A percentile compares a stretch with the other conserved stretches of the same genome.
Conservation (phyloP, 257 asterid genomes). For the Handroanthus guayacan region DNA sequence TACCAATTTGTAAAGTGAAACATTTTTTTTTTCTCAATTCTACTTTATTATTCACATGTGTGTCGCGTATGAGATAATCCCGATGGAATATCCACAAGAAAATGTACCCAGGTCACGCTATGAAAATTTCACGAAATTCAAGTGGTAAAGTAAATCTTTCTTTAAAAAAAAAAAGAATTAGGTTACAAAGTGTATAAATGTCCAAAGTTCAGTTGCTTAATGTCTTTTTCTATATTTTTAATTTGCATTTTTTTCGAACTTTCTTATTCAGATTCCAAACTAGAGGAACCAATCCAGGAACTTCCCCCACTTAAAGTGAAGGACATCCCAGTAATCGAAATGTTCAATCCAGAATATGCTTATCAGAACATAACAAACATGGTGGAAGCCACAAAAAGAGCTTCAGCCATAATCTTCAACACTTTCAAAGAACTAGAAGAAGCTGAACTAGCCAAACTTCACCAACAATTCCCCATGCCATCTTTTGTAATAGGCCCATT, state of each 20-base stretch:
- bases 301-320: slow-evolving; percentile 46
- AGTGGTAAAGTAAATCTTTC: too few species aligned
- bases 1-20: too few species aligned
- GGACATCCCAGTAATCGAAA: slow-evolving; percentile 40
- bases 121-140: too few species aligned
- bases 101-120: too few species aligned
- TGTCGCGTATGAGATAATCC: too few species aligned
- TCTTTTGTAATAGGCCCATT: slow-evolving; percentile 42
- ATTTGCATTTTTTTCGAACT: not conserved
- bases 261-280: slow-evolving; percentile 32
- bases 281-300: slow-evolving; percentile 45
- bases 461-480: slow-evolving; percentile 22
- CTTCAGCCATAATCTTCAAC: slow-evolving; percentile 44
- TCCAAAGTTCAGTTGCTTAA: not conserved
- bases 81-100: too few species aligned
- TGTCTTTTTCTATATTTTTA: not conserved
- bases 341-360: slow-evolving; percentile 27
- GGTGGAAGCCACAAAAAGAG: slow-evolving; percentile 43
- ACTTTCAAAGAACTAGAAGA: slow-evolving; percentile 42
- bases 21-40: too few species aligned
- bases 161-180: too few species aligned
- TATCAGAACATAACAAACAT: not conserved
- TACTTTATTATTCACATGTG: too few species aligned
- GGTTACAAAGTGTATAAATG: too few species aligned
- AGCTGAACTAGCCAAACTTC: slow-evolving; percentile 36